Conservation (phyloP, 2,329 filamentous ascomycete genomes). For the Diaporthe longicolla region DNA sequence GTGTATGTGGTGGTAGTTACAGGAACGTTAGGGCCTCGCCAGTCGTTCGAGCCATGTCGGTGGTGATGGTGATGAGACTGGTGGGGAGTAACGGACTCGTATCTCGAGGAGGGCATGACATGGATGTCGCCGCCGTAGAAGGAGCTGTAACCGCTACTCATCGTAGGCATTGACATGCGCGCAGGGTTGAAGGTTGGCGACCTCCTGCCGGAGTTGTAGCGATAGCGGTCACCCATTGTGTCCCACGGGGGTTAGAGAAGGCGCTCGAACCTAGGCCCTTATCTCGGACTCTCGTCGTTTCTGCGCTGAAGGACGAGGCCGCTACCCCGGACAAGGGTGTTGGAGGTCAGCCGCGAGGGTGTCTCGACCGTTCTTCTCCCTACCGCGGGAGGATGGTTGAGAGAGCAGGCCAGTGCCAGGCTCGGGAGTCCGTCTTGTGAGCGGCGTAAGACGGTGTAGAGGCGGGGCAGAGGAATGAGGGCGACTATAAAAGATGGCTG, state of each 20-base stretch:
- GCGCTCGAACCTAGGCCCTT: background rate
- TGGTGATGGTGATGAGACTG: slow-evolving; percentile 46
- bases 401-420: slow-evolving; percentile 18
- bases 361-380: slow-evolving; percentile 19
- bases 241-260: slow-evolving; percentile 4
- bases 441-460: slow-evolving; percentile 14
- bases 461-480: slow-evolving; percentile 14
- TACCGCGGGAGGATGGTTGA: slow-evolving; percentile 1
- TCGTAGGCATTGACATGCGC: slow-evolving; percentile 65
- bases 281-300: slow-evolving; percentile 3
- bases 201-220: slow-evolving; percentile 57
- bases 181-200: slow-evolving; percentile 64
- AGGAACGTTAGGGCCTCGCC: slow-evolving; percentile 51
- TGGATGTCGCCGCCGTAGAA: slow-evolving; percentile 69
- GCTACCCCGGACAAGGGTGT: background rate
- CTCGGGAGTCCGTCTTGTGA: slow-evolving; percentile 15
- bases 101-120: slow-evolving; percentile 61
- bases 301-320: background rate
- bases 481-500: slow-evolving; percentile 23
- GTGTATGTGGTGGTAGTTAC: slow-evolving; percentile 70
- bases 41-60: slow-evolving; percentile 49
- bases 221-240: slow-evolving; percentile 65
- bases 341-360: background rate
- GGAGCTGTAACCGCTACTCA: slow-evolving; percentile 63
- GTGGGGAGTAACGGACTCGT: slow-evolving; percentile 44